Evolutionary conservation across 352 stramenopile species (phyloP).

Genomic region (Pelagophyceae sp.): DNA sequence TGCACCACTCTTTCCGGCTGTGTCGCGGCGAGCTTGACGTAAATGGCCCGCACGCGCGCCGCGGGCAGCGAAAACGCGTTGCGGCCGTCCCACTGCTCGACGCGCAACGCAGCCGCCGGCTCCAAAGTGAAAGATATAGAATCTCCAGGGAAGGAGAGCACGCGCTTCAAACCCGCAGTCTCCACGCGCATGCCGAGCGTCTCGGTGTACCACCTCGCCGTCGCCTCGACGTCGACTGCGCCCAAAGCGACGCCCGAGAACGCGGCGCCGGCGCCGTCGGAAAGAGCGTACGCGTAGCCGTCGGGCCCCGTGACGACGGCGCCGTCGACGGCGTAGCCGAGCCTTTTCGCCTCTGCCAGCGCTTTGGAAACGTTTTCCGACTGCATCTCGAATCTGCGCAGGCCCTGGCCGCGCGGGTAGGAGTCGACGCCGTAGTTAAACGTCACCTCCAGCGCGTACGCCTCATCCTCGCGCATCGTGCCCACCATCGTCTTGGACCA

Average conservation of each 20-base stretch:
- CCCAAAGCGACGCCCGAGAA: slow-evolving; percentile 28
- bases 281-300: slow-evolving; percentile 32
- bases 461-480: slow-evolving; percentile 35
- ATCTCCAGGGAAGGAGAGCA: slow-evolving; percentile 25
- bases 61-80: slow-evolving; percentile 34
- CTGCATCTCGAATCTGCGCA: slow-evolving; percentile 30
- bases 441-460: slow-evolving; percentile 43
- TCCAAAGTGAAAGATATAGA: slow-evolving; percentile 15
- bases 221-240: slow-evolving; percentile 23
- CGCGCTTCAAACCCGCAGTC: slow-evolving; percentile 2
- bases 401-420: slow-evolving; percentile 38
- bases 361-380: not conserved
- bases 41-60: slow-evolving; percentile 25
- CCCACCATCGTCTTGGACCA: slow-evolving; percentile 46
- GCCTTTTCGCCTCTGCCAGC: not conserved
- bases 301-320: slow-evolving; percentile 31
- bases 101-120: too few species aligned
- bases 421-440: slow-evolving; percentile 43
- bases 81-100: slow-evolving; percentile 31
- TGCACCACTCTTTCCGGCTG: not conserved
- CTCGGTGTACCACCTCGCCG: slow-evolving; percentile 29
- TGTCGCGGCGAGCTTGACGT: not conserved
- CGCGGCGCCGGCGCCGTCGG: slow-evolving; percentile 9
- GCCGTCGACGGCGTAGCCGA: slow-evolving; percentile 20
- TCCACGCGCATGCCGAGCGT: slow-evolving; percentile 28